Evolutionary conservation across 345 rosid species (phyloP).

Genomic region (Brassica cretica): DNA sequence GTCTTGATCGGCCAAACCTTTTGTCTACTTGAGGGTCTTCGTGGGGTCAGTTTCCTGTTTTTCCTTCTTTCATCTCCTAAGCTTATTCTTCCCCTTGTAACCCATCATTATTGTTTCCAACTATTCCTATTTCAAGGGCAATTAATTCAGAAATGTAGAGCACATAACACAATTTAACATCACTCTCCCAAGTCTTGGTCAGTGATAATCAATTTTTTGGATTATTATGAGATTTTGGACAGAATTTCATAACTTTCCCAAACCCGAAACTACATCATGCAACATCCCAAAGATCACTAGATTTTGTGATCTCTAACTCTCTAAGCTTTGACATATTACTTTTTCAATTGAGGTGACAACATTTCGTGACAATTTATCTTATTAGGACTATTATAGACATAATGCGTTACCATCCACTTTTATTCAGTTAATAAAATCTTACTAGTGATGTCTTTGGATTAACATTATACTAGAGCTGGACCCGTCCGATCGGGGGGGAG

Average conservation of each 20-base stretch:
- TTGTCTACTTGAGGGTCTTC: conserved; percentile 30
- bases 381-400: neutral
- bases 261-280: neutral
- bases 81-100: neutral
- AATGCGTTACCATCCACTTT: neutral
- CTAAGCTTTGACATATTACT: no score
- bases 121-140: neutral
- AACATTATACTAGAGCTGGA: neutral
- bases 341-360: neutral
- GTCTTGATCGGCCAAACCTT: conserved; percentile 35
- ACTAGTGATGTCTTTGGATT: neutral
- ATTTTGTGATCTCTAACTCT: neutral
- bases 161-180: neutral
- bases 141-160: neutral
- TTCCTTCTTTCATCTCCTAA: neutral
- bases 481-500: no score
- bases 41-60: conserved; percentile 24
- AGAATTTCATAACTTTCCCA: neutral
- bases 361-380: neutral
- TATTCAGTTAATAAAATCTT: neutral
- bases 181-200: neutral
- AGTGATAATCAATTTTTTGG: neutral
- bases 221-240: neutral
- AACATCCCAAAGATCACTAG: neutral
- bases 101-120: conserved; percentile 5